A percentile compares a stretch with the other conserved stretches of the same genome.
Conservation (phyloP, 306 rosid species). For the Calophaca sinica region DNA sequence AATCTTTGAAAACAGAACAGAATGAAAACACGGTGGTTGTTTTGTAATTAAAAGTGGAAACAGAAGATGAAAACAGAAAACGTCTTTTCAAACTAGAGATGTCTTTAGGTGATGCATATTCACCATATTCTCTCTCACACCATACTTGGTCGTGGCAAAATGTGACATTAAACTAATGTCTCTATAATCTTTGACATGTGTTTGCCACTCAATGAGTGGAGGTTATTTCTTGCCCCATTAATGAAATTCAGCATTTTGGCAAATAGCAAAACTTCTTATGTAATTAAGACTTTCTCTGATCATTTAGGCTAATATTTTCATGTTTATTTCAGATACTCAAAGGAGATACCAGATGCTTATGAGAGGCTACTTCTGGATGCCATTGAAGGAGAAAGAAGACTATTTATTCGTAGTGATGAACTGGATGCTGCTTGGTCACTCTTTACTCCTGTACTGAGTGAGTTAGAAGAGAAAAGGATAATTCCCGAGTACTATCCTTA, state of each 20-base stretch:
- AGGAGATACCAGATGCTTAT: conserved; percentile 94
- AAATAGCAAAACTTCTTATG: too few species aligned
- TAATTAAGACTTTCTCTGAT: background rate
- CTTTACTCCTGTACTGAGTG: conserved; percentile 79
- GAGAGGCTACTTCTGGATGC: conserved; percentile 94
- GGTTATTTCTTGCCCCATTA: background rate
- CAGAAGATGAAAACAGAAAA: too few species aligned
- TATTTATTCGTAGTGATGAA: conserved; percentile 91
- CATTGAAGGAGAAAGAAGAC: conserved; percentile 89
- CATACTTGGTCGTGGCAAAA: too few species aligned
- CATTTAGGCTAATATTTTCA: conserved; percentile 11
- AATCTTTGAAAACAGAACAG: too few species aligned
- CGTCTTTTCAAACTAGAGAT: too few species aligned
- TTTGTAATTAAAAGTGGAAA: too few species aligned
- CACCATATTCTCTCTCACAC: too few species aligned
- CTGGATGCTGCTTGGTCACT: conserved; percentile 89
- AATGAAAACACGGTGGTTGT: too few species aligned
- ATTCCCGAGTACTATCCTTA: conserved; percentile 88
- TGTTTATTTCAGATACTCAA: conserved; percentile 66
- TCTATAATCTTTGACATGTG: background rate
- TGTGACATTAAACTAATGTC: background rate
- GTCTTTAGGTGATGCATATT: too few species aligned
- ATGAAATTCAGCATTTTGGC: too few species aligned
- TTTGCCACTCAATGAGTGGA: background rate
- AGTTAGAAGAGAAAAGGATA: conserved; percentile 77